phyloP scores from a whole-genome alignment of 2,329 filamentous ascomycete genomes.

The Conoideocrella luteorostrata region DNA sequence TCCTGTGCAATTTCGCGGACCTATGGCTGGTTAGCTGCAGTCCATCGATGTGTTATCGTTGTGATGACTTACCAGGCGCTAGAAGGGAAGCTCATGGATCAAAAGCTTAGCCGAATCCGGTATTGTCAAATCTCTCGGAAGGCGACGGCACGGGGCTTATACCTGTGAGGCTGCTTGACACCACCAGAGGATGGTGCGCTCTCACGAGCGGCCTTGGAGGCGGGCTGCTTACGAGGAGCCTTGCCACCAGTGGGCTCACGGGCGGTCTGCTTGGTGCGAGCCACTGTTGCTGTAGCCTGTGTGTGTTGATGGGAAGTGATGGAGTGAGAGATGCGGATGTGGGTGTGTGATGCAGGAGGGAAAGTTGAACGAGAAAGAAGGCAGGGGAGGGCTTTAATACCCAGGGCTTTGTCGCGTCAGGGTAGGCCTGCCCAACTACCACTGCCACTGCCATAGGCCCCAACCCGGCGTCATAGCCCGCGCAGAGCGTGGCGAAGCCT shows the following conservation, averaged over 20 bases:
- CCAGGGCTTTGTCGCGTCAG: conserved; percentile 22
- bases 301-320: conserved; percentile 25
- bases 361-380: conserved; percentile 29
- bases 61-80: conserved; percentile 64
- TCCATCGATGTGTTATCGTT: not conserved
- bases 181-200: conserved; percentile 92
- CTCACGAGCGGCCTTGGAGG: conserved; percentile 97
- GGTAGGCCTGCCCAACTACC: too few species aligned
- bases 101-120: conserved; percentile 93
- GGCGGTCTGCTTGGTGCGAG: conserved; percentile 61
- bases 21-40: conserved; percentile 26
- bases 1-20: conserved; percentile 93
- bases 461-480: too few species aligned
- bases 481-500: too few species aligned
- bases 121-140: conserved; percentile 98
- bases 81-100: conserved; percentile 96
- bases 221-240: conserved; percentile 89
- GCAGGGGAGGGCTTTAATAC: conserved; percentile 42
- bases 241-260: conserved; percentile 77
- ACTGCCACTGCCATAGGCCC: too few species aligned
- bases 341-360: conserved; percentile 35
- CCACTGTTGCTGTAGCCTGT: conserved; percentile 49
- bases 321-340: conserved; percentile 19
- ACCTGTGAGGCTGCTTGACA: conserved; percentile 91
- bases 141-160: conserved; percentile 92